Evolutionary conservation across 2,329 filamentous ascomycete species (phyloP).

Genomic region (Scedosporium dehoogii): DNA sequence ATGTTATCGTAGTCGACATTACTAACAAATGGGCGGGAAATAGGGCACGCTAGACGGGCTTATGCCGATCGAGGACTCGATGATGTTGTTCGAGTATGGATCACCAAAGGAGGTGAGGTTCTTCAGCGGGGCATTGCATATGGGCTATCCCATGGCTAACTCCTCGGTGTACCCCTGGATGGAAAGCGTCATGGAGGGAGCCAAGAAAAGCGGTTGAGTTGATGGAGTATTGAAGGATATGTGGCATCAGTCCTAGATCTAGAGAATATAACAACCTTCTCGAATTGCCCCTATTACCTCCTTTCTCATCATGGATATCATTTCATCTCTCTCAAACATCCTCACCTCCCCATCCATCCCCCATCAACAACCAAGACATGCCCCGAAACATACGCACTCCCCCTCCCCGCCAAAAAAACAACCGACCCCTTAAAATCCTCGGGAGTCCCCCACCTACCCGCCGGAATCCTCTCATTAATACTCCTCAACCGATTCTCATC

Average conservation of each 20-base stretch:
- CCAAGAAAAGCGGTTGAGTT: neutral
- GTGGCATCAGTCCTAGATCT: neutral
- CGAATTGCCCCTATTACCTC: neutral
- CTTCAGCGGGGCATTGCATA: constrained; percentile 51
- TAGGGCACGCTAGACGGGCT: constrained; percentile 53
- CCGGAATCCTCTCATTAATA: constrained; percentile 74
- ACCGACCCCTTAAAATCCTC: constrained; percentile 82
- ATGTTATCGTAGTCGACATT: neutral
- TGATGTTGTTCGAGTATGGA: constrained; percentile 55
- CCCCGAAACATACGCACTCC: constrained; percentile 73
- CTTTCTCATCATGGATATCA: neutral
- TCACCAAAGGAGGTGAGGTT: constrained; percentile 54
- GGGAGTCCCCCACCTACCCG: constrained; percentile 70
- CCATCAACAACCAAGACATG: constrained; percentile 79
- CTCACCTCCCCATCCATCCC: constrained; percentile 57
- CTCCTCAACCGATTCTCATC: constrained; percentile 59
- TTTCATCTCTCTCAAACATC: neutral
- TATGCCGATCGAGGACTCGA: constrained; percentile 59
- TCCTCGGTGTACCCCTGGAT: constrained; percentile 50
- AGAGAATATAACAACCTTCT: neutral
- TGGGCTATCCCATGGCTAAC: constrained; percentile 58
- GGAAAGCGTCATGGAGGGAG: constrained; percentile 37
- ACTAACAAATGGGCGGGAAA: neutral
- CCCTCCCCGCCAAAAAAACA: constrained; percentile 66
- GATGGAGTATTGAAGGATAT: neutral